Evolutionary conservation across 257 asterid genomes (phyloP).

Genomic region (Verbascum thapsus): DNA sequence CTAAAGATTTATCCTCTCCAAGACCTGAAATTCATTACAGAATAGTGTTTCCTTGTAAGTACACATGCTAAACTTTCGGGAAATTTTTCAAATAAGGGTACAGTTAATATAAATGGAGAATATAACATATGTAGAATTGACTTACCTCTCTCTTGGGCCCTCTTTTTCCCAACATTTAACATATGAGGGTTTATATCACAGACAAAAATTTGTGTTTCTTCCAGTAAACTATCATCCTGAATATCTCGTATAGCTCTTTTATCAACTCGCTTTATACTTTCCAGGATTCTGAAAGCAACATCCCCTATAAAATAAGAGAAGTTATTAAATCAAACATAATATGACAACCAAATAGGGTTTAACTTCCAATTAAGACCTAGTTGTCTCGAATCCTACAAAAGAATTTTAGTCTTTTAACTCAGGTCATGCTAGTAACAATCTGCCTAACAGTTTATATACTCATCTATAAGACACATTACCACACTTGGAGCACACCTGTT

Average conservation of each 20-base stretch:
- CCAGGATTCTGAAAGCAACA: constrained; percentile 90
- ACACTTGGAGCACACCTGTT: constrained; percentile 57
- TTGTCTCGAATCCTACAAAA: neutral
- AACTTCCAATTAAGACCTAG: neutral
- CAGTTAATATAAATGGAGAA: neutral
- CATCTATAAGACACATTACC: constrained; percentile 16
- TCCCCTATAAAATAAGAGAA: constrained; percentile 73
- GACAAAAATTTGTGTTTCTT: constrained; percentile 72
- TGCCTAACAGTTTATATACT: constrained; percentile 5
- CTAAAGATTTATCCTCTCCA: constrained; percentile 57
- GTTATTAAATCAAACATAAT: constrained; percentile 27
- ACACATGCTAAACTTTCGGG: neutral
- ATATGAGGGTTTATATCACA: constrained; percentile 93
- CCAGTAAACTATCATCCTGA: constrained; percentile 57
- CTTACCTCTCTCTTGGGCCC: constrained; percentile 81
- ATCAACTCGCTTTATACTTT: constrained; percentile 50
- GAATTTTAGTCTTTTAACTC: neutral
- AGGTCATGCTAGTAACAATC: constrained; percentile 11
- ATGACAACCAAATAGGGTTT: constrained; percentile 18
- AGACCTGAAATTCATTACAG: constrained; percentile 47
- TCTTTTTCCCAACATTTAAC: constrained; percentile 81
- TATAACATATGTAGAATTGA: neutral
- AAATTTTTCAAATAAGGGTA: constrained; percentile 4
- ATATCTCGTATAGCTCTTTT: constrained; percentile 62
- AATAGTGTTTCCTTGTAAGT: constrained; percentile 4